Evolutionary conservation across 2,329 filamentous ascomycete species (phyloP).

Genomic region (Ophiostoma quercus): DNA sequence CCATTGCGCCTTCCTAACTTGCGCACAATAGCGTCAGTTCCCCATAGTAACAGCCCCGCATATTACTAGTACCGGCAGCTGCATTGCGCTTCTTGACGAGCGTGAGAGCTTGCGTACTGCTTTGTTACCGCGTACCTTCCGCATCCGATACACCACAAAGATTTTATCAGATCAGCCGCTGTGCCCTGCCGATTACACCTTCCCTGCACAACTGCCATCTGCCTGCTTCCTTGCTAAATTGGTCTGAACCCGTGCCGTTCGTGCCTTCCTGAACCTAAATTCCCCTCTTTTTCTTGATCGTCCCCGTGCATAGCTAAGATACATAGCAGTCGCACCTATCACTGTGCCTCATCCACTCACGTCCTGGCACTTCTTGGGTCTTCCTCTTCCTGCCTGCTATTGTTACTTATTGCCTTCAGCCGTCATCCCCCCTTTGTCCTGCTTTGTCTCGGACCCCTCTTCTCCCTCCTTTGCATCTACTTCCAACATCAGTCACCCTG

Average conservation of each 20-base stretch:
- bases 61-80: slow-evolving; percentile 6
- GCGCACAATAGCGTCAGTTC: slow-evolving; percentile 11
- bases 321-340: slow-evolving; percentile 6
- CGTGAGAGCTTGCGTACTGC: background rate
- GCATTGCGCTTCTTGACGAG: background rate
- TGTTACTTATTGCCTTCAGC: background rate
- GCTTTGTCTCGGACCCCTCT: background rate
- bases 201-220: background rate
- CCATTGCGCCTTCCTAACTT: slow-evolving; percentile 3
- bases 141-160: background rate
- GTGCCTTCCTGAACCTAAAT: background rate
- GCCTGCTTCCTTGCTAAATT: background rate
- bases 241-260: background rate
- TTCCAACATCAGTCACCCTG: slow-evolving; percentile 17
- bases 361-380: slow-evolving; percentile 2
- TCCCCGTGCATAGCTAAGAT: background rate
- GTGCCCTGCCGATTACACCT: background rate
- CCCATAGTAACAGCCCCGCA: slow-evolving; percentile 6
- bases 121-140: background rate
- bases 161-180: background rate
- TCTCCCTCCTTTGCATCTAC: background rate
- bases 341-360: background rate
- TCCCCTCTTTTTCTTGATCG: slow-evolving; percentile 5
- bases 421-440: background rate
- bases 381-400: background rate